Evolutionary conservation across 306 rosid species (phyloP).

Genomic region (Rosa rugosa): DNA sequence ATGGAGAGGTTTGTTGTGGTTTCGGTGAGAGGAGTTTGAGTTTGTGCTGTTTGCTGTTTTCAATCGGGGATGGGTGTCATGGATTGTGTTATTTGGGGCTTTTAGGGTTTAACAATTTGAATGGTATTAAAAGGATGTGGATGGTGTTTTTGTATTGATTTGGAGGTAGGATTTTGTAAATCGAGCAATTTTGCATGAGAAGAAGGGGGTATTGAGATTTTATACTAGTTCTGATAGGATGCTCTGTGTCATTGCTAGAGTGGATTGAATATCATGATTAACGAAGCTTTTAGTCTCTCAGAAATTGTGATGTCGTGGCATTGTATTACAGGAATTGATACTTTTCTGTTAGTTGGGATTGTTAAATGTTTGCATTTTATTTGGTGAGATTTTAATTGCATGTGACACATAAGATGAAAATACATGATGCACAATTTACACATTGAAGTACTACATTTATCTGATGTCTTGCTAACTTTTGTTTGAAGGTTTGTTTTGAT

Average conservation of each 20-base stretch:
- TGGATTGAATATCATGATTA: background rate
- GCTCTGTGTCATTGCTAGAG: background rate
- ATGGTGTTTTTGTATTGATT: too few species aligned
- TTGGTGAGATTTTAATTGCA: background rate
- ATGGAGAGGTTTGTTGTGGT: background rate
- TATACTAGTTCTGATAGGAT: too few species aligned
- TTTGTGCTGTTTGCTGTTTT: background rate
- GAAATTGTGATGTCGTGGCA: background rate
- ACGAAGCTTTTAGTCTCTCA: background rate
- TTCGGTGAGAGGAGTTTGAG: background rate
- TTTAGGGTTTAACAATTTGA: conserved; percentile 6
- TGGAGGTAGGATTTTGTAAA: background rate
- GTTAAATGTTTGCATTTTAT: background rate
- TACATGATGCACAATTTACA: background rate
- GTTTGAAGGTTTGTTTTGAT: background rate
- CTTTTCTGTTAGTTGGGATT: background rate
- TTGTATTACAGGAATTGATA: background rate
- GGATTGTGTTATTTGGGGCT: background rate
- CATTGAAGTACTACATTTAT: background rate
- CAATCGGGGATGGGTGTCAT: background rate
- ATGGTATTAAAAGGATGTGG: background rate
- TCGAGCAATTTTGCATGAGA: background rate
- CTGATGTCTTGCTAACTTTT: background rate
- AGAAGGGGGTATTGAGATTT: background rate
- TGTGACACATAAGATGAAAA: background rate